phyloP scores from a whole-genome alignment of 1,284 basidiomycete species.

The Schizophyllum commune region DNA sequence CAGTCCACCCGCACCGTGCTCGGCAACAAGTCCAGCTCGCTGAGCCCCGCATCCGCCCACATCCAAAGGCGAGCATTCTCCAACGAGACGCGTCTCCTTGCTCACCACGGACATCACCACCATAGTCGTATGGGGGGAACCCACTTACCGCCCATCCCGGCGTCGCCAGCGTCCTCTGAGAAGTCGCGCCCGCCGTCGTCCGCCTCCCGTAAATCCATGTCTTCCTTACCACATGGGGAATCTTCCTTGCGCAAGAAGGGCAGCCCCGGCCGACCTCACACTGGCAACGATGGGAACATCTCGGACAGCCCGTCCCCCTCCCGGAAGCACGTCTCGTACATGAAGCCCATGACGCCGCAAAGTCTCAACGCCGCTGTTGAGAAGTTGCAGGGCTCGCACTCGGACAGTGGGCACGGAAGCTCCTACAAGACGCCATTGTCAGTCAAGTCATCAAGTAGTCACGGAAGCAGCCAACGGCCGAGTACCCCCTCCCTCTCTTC shows the following conservation, averaged over 20 bases:
- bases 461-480: constrained; percentile 17
- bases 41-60: not conserved
- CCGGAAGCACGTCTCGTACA: constrained; percentile 43
- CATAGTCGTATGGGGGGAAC: constrained; percentile 5
- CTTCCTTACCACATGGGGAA: not conserved
- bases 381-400: constrained; percentile 38
- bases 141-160: constrained; percentile 53
- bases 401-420: constrained; percentile 32
- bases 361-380: constrained; percentile 52
- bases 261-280: not conserved
- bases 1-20: not conserved
- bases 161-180: constrained; percentile 49
- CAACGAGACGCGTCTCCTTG: not conserved
- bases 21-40: not conserved
- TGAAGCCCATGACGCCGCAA: constrained; percentile 41
- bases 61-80: not conserved
- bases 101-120: not conserved
- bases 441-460: constrained; percentile 26
- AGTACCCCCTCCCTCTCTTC: constrained; percentile 9
- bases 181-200: constrained; percentile 36
- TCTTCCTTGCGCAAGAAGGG: constrained; percentile 1
- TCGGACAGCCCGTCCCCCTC: constrained; percentile 30
- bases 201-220: constrained; percentile 24
- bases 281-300: constrained; percentile 12
- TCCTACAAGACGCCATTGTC: constrained; percentile 17